Evolutionary conservation across 129 eudicot genomes (phyloP).

Genomic region (Chrysanthemum seticuspe): DNA sequence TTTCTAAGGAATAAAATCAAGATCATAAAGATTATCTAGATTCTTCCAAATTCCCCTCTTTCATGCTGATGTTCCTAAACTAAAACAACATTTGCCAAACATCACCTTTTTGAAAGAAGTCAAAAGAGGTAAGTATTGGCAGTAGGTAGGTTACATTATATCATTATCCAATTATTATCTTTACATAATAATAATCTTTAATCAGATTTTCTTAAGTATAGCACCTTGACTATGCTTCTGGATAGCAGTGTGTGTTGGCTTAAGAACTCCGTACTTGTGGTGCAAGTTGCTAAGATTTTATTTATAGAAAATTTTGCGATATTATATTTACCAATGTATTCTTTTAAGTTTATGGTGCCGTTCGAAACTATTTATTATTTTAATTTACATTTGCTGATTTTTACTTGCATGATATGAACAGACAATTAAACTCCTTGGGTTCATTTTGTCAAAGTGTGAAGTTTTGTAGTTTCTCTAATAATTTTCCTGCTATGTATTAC

Average conservation of each 20-base stretch:
- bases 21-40: background rate
- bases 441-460: background rate
- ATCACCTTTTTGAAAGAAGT: background rate
- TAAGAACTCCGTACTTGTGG: too few relatives aligned
- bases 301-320: too few relatives aligned
- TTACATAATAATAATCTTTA: background rate
- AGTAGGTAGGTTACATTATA: background rate
- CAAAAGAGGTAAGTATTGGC: background rate
- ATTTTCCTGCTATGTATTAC: constrained; percentile 18
- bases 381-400: too few relatives aligned
- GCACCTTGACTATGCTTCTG: too few relatives aligned
- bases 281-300: too few relatives aligned
- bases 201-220: too few relatives aligned
- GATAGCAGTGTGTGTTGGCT: too few relatives aligned
- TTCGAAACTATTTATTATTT: too few relatives aligned
- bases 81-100: background rate
- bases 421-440: background rate
- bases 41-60: background rate
- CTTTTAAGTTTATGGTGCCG: background rate
- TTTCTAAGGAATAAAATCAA: background rate
- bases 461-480: background rate
- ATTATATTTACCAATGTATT: too few relatives aligned
- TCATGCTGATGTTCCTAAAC: background rate
- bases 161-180: background rate
- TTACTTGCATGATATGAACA: too few relatives aligned